These are phyloP conservation scores for Ormosia emarginata DNA, from an alignment of 306 rosid genomes.

Conservation along the genomic window DNA sequence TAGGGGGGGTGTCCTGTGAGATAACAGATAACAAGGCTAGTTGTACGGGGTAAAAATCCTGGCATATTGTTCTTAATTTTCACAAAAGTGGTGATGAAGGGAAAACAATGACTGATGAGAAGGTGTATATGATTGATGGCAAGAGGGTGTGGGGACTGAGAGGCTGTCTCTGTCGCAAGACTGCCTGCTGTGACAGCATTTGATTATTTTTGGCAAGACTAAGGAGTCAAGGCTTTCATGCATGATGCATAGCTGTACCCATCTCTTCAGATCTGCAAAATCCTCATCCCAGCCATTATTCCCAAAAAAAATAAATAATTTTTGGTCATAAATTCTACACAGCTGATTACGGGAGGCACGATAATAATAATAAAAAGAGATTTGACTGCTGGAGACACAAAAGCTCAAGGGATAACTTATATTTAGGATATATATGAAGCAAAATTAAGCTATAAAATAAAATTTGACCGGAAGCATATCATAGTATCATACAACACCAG, in stretches of 20 bases:
- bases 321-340: neutral
- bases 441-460: no score
- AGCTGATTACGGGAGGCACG: no score
- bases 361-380: no score
- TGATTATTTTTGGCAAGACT: conserved; percentile 29
- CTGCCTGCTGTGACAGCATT: conserved; percentile 11
- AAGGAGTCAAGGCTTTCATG: neutral
- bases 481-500: no score
- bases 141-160: conserved; percentile 23
- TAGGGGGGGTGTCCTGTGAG: no score
- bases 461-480: no score
- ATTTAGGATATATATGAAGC: no score
- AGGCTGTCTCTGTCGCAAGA: conserved; percentile 25
- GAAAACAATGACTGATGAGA: neutral
- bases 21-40: no score
- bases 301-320: neutral
- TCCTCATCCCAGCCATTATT: neutral
- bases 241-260: neutral
- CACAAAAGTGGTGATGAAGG: neutral
- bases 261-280: conserved; percentile 21
- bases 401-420: no score
- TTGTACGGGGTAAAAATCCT: no score
- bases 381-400: no score
- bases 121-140: neutral
- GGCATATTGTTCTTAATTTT: no score